Evolutionary conservation across 2,329 filamentous ascomycete species (phyloP).

Genomic region (Arthrobotrys iridis): DNA sequence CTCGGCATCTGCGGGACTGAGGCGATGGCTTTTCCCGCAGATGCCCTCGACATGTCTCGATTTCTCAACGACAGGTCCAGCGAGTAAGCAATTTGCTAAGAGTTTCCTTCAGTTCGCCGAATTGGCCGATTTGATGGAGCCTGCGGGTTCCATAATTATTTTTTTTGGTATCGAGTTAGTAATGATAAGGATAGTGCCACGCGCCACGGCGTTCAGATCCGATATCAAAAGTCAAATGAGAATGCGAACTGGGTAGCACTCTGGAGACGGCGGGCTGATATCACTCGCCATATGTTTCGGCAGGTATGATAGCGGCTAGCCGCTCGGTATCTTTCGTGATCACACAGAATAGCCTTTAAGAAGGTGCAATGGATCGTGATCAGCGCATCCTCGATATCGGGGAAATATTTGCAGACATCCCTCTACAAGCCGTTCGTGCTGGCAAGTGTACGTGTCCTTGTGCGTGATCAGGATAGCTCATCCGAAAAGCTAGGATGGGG

Average conservation of each 20-base stretch:
- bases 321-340: slow-evolving; percentile 9
- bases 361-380: slow-evolving; percentile 18
- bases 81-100: slow-evolving; percentile 1
- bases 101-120: slow-evolving; percentile 10
- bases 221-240: slow-evolving; percentile 15
- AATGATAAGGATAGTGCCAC: slow-evolving; percentile 16
- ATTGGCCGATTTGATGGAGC: neutral
- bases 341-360: neutral
- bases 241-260: neutral
- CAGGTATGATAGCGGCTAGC: slow-evolving; percentile 6
- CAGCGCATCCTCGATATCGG: slow-evolving; percentile 37
- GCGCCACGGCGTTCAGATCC: slow-evolving; percentile 19
- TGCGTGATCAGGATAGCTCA: slow-evolving; percentile 23
- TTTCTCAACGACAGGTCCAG: neutral
- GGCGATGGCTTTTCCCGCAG: slow-evolving; percentile 7
- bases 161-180: slow-evolving; percentile 8
- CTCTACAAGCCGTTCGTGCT: slow-evolving; percentile 30
- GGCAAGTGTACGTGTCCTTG: slow-evolving; percentile 23
- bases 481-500: slow-evolving; percentile 30
- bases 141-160: slow-evolving; percentile 6
- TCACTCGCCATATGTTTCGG: neutral
- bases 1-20: neutral
- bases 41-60: neutral
- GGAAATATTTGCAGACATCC: slow-evolving; percentile 37
- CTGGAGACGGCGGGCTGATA: no score